phyloP scores from a whole-genome alignment of 345 rosid genomes.

The Hibiscus syriacus region DNA sequence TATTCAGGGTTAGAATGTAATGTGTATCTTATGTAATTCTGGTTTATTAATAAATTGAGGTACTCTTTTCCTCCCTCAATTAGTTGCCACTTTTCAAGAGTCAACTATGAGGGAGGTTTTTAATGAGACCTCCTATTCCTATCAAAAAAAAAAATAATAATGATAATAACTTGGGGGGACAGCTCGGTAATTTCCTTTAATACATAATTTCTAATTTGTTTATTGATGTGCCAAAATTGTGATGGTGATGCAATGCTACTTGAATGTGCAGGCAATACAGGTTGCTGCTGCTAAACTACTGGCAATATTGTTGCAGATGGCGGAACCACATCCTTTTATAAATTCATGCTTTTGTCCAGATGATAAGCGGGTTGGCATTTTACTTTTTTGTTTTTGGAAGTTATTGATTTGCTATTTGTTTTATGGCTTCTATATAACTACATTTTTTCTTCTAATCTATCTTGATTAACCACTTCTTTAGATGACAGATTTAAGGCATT shows the following conservation, averaged over 20 bases:
- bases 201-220: neutral
- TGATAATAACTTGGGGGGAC: too few species aligned
- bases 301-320: conserved; percentile 43
- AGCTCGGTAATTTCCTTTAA: neutral
- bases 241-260: neutral
- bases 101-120: too few species aligned
- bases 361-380: conserved; percentile 61
- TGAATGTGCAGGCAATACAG: conserved; percentile 55
- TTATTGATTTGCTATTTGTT: neutral
- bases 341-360: conserved; percentile 60
- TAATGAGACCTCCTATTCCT: too few species aligned
- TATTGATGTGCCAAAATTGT: neutral
- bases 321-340: conserved; percentile 44
- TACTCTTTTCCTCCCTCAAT: too few species aligned
- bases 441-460: conserved; percentile 8
- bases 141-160: too few species aligned
- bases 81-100: too few species aligned
- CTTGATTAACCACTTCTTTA: conserved; percentile 24
- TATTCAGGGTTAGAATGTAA: too few species aligned
- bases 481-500: conserved; percentile 52
- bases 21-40: too few species aligned
- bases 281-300: conserved; percentile 57
- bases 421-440: conserved; percentile 3
- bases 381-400: conserved; percentile 7
- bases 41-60: too few species aligned